Evolutionary conservation across 1,284 basidiomycete species (phyloP), one percentile per base, ranked within the genome.

Genomic region (Flammula alnicola): DNA sequence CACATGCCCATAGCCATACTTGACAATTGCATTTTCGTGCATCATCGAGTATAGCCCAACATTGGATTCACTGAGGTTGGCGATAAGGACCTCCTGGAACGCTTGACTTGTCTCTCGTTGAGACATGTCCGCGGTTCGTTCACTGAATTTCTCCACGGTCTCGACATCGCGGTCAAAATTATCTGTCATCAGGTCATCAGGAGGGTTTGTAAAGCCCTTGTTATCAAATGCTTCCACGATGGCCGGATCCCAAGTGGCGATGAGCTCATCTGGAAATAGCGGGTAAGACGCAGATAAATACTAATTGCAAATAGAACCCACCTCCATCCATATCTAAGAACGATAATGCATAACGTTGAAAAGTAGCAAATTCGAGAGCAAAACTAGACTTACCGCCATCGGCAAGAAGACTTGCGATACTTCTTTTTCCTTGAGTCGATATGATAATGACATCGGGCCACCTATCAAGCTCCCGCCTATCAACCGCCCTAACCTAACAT

Each of bases 241-340:
- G 0, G 59, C 57, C 3, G 66, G 67, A 30, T 73, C 67, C 61
- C 75, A 80, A 23, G 81, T 77, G 19, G 81, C 62, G 48, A 84
- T 76, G 0, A 79, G 76, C 10, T 75, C 78, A 55, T 90, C 87
- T 89, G 47, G 26, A 11, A 19, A 14, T 5, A 49, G 14, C 20
- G 44, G 16, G 45, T 26, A 27, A 30, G 25, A 6, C 11, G 7
- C 19, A 20, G 48, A 7, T 2, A 20, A 29, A 50, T n/a, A 12
- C 1, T 17, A 33, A 44, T 16, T 6, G 5, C 16, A 32, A 41
- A 40, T 3, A 10, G 5, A 1, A 47, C 70, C 44, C 63, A 87
- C 88, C 87, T 67, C 87, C 86, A 58, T 89, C 86, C 65, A 81
- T 82, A 60, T 89, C 86, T 88, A 56, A 23, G 23, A 31, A 31